These are phyloP conservation scores for Xylariales sp. DNA, from an alignment of 2,329 filamentous ascomycete genomes.

Conservation along the genomic window DNA sequence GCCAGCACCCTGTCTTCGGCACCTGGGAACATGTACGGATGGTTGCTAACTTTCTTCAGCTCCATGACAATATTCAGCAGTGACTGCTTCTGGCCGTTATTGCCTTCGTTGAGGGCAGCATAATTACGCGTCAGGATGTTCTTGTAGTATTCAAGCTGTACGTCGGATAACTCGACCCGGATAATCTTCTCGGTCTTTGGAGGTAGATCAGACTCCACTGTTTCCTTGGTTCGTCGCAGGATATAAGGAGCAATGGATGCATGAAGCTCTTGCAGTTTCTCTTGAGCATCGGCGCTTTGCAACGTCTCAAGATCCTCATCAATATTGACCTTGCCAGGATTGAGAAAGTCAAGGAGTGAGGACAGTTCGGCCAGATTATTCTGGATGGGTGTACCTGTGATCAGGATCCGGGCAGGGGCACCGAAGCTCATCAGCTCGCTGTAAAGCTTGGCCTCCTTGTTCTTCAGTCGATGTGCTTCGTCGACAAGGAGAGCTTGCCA, in stretches of 20 bases:
- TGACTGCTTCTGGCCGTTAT: constrained; percentile 88
- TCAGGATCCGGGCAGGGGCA: constrained; percentile 82
- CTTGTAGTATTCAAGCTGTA: constrained; percentile 97
- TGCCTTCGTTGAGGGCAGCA: constrained; percentile 84
- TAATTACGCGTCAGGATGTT: constrained; percentile 98
- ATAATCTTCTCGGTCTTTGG: constrained; percentile 99
- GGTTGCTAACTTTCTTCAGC: constrained; percentile 97
- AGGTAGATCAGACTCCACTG: constrained; percentile 92
- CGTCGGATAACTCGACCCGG: constrained; percentile 91
- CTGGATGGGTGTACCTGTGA: constrained; percentile 95
- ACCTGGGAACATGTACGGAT: constrained; percentile 95
- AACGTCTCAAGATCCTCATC: constrained; percentile 86
- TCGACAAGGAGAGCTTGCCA: constrained; percentile 98
- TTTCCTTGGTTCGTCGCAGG: constrained; percentile 92
- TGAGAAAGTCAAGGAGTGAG: constrained; percentile 91
- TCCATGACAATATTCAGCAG: constrained; percentile 99
- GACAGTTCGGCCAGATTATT: constrained; percentile 93
- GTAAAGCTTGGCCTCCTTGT: constrained; percentile 91
- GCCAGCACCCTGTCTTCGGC: constrained; percentile 86
- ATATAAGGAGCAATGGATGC: constrained; percentile 89
- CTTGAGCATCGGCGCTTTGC: constrained; percentile 72
- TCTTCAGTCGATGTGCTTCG: constrained; percentile 95
- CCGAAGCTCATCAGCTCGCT: constrained; percentile 80
- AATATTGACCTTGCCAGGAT: constrained; percentile 87
- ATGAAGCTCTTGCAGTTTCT: constrained; percentile 83